Evolutionary conservation across 2,329 filamentous ascomycete species (phyloP).

Genomic region (Fusarium beomiforme): DNA sequence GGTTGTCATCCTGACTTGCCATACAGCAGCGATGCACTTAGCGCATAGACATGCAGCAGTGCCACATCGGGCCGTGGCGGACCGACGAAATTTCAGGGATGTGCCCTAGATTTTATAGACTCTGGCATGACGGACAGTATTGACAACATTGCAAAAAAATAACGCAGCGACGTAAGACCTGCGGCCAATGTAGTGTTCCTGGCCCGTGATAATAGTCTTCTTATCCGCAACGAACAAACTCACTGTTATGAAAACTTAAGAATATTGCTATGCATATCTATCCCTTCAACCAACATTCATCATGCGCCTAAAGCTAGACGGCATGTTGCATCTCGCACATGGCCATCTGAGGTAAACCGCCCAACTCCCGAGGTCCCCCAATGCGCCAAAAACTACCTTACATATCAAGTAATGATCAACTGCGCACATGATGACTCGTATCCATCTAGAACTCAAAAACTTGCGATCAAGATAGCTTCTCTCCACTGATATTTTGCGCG

Average conservation of each 20-base stretch:
- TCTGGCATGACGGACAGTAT: no score
- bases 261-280: neutral
- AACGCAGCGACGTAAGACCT: no score
- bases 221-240: no score
- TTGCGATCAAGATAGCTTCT: neutral
- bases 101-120: no score
- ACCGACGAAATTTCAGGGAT: no score
- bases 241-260: neutral
- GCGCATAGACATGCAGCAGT: neutral
- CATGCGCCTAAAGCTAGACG: no score
- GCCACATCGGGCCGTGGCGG: no score
- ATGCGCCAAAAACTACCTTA: neutral
- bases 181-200: no score
- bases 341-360: neutral
- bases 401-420: slow-evolving; percentile 5
- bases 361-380: neutral
- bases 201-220: no score
- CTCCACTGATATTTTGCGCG: slow-evolving; percentile 3
- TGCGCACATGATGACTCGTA: slow-evolving; percentile 4
- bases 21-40: rapidly evolving
- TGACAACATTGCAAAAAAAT: no score
- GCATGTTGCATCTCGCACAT: neutral
- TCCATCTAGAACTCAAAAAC: neutral
- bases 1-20: neutral
- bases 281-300: neutral